Evolutionary conservation across 352 stramenopile species (phyloP).

Genomic region (Blastocystis hominis): DNA sequence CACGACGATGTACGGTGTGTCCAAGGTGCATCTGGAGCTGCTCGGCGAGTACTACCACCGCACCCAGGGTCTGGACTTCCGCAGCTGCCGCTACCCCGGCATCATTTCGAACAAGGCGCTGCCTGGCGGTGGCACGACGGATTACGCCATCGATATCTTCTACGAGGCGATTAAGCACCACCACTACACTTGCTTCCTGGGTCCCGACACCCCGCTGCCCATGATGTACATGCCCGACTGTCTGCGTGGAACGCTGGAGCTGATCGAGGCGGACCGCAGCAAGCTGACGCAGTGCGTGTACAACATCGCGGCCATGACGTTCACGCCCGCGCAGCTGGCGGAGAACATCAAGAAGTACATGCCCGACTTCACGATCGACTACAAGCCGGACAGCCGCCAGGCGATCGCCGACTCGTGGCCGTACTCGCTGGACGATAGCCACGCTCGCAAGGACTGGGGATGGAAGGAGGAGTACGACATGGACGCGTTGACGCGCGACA

Average conservation of each 20-base stretch:
- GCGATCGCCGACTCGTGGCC: conserved; percentile 81
- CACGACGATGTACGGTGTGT: conserved; percentile 81
- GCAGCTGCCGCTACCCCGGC: conserved; percentile 77
- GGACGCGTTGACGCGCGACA: conserved; percentile 77
- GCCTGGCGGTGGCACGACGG: conserved; percentile 63
- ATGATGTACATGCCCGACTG: conserved; percentile 89
- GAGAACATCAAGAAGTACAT: conserved; percentile 75
- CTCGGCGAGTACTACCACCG: conserved; percentile 80
- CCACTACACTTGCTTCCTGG: conserved; percentile 78
- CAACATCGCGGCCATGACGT: conserved; percentile 79
- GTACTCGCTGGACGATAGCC: conserved; percentile 72
- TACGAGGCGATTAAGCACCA: conserved; percentile 76
- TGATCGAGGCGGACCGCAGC: conserved; percentile 70
- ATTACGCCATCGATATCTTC: conserved; percentile 84
- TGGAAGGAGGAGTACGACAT: conserved; percentile 79
- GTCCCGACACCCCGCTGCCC: conserved; percentile 70
- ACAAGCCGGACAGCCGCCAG: conserved; percentile 78
- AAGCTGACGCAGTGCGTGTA: conserved; percentile 75
- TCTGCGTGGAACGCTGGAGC: conserved; percentile 72
- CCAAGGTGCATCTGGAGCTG: conserved; percentile 79
- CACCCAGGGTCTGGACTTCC: conserved; percentile 80
- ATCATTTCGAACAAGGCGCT: conserved; percentile 63
- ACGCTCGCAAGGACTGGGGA: conserved; percentile 73
- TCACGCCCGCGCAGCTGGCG: conserved; percentile 74
- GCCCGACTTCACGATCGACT: conserved; percentile 74